phyloP scores from a whole-genome alignment of 2,329 filamentous ascomycete genomes.

The Fusarium nygamai region DNA sequence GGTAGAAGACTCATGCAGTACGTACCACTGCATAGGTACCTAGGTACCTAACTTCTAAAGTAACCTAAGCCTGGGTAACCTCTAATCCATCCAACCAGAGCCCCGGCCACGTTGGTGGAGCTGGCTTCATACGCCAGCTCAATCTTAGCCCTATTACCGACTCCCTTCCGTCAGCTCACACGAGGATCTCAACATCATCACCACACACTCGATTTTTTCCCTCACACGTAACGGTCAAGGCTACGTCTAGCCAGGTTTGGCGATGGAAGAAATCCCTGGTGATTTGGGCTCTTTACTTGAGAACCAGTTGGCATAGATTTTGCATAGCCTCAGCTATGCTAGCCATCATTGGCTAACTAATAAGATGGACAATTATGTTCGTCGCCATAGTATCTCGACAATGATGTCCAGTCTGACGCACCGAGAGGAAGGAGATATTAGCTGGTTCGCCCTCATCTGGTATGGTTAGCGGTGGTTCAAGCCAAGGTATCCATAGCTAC shows the following conservation, averaged over 20 bases:
- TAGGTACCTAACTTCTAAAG: neutral
- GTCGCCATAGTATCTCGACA: too few species aligned
- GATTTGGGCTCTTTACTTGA: slow-evolving; percentile 2
- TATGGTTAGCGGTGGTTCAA: neutral
- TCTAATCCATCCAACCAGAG: slow-evolving; percentile 36
- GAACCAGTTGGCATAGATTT: slow-evolving; percentile 16
- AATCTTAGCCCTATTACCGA: slow-evolving; percentile 45
- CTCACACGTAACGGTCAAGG: slow-evolving; percentile 32
- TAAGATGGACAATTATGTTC: neutral
- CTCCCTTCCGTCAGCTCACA: slow-evolving; percentile 41
- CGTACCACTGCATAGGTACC: slow-evolving; percentile 16
- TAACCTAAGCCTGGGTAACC: slow-evolving; percentile 30
- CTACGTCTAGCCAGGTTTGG: slow-evolving; percentile 15
- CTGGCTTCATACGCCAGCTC: slow-evolving; percentile 38
- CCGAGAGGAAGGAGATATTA: neutral
- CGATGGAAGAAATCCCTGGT: slow-evolving; percentile 11
- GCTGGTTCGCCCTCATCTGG: neutral
- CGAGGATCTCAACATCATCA: slow-evolving; percentile 38
- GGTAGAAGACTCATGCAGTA: slow-evolving; percentile 2
- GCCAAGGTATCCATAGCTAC: neutral
- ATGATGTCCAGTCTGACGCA: too few species aligned
- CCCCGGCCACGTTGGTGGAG: slow-evolving; percentile 42
- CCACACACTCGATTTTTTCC: slow-evolving; percentile 33
- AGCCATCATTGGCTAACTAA: neutral
- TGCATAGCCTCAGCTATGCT: slow-evolving; percentile 2